Base-by-base conservation (phyloP, 257 asterid genomes). In the Plectranthus barbatus region DNA sequence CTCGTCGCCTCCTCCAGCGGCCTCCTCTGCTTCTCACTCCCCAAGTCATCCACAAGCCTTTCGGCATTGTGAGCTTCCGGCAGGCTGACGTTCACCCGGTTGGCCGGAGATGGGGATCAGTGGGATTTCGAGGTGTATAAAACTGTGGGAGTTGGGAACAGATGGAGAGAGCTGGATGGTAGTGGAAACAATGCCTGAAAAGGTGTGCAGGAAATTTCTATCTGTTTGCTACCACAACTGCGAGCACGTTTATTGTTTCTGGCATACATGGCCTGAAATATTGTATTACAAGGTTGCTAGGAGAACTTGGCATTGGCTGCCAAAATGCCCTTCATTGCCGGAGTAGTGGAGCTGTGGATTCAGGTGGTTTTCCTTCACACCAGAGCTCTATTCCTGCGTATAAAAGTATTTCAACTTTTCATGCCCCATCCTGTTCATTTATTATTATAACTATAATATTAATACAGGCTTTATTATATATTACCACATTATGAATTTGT, bases 251-350 rank as follows among this genome's bases (percentile, higher is more conserved):
- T 82, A 84, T 51, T 86, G 95, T 4, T 88, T 88, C 69, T 88
- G 92, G 92, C 95, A 88, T 56, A 85, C 82, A 5, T 88, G 96
- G 96, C 96, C 95, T 14, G 92, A 88, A 81, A 76, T 88, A 2
- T 44, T 85, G 75, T 88, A 85, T 53, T 88, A 66, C 52, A 85
- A 74, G 79, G 76, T 81, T 33, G 33, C 65, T 9, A 77, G 92
- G 63, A 75, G 70, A 73, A 86, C 86, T 1, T 88, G 96, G 96
- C 95, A 88, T 67, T 88, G 96, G 96, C 71, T 88, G 41, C 95
- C 92, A 0, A 84, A 74, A 49, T 86, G 86, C 76, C 95, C 96
- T 48, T 71, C 80, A 0, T 78, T 86, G 80, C 86, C 92, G 9
- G 81, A 78, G 5, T 86, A 88, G 76, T 88, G 96, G 96, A 88